Evolutionary conservation across 1,284 basidiomycete genomes (phyloP).

Genomic region (Cutaneotrichosporon sp.): DNA sequence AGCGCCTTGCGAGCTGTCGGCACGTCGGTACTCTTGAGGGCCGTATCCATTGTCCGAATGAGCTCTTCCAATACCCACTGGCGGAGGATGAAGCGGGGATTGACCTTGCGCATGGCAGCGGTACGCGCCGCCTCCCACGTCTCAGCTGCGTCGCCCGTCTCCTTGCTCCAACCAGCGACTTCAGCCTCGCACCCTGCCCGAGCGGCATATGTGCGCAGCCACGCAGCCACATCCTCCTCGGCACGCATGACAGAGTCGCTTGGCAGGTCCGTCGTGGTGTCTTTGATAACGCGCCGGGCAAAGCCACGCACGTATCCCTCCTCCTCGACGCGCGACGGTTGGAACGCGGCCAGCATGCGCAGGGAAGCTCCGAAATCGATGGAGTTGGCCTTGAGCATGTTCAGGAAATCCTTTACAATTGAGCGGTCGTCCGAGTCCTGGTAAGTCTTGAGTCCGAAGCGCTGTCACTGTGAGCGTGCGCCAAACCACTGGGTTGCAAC

Average conservation of each 20-base stretch:
- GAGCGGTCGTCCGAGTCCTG: slow-evolving; percentile 58
- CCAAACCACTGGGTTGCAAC: neutral
- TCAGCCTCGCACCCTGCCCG: slow-evolving; percentile 53
- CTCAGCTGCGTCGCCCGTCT: slow-evolving; percentile 8
- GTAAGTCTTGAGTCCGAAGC: slow-evolving; percentile 63
- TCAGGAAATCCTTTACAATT: slow-evolving; percentile 59
- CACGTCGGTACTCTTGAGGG: slow-evolving; percentile 56
- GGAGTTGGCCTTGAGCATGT: slow-evolving; percentile 62
- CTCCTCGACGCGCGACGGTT: slow-evolving; percentile 47
- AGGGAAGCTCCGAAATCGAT: slow-evolving; percentile 82
- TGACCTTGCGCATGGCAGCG: slow-evolving; percentile 51
- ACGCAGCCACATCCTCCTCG: slow-evolving; percentile 55
- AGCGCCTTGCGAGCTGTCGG: slow-evolving; percentile 25
- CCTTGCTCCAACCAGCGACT: slow-evolving; percentile 5
- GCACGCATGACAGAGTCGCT: slow-evolving; percentile 52
- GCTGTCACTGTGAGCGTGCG: slow-evolving; percentile 49
- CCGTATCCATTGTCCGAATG: slow-evolving; percentile 65
- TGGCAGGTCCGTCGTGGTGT: slow-evolving; percentile 50
- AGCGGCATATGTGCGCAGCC: slow-evolving; percentile 64
- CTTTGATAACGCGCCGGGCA: slow-evolving; percentile 54
- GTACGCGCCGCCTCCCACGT: slow-evolving; percentile 37
- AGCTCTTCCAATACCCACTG: slow-evolving; percentile 92
- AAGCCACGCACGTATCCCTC: slow-evolving; percentile 50
- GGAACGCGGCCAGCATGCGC: slow-evolving; percentile 64
- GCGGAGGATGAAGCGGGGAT: slow-evolving; percentile 81